phyloP scores from a whole-genome alignment of 805 yeast genomes.

The Lipomyces spencermartinsiae region DNA sequence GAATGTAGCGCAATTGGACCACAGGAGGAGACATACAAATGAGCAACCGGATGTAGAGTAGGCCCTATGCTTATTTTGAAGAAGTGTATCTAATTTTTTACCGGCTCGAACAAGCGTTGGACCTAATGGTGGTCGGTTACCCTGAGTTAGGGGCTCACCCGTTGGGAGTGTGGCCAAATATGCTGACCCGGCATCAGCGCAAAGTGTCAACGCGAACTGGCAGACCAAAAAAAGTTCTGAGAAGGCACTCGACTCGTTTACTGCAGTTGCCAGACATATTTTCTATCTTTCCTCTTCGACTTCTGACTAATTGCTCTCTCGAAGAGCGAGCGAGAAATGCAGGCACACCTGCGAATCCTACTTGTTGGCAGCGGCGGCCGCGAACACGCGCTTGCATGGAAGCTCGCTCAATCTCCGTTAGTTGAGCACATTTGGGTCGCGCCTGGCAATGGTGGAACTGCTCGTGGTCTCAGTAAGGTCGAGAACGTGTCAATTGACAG shows the following conservation, averaged over 20 bases:
- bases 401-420: conserved; percentile 74
- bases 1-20: not conserved
- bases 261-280: not conserved
- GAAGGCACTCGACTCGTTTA: not conserved
- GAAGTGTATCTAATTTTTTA: not conserved
- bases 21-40: not conserved
- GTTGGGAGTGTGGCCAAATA: not conserved
- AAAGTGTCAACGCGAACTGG: not conserved
- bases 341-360: conserved; percentile 52
- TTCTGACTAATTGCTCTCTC: conserved; percentile 5
- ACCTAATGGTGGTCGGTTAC: not conserved
- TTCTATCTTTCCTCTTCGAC: conserved; percentile 7
- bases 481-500: conserved; percentile 74
- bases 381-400: conserved; percentile 97
- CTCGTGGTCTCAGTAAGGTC: conserved; percentile 59
- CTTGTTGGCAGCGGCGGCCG: conserved; percentile 98
- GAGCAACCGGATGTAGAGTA: not conserved
- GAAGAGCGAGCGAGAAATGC: not conserved
- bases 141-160: not conserved
- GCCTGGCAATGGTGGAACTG: conserved; percentile 90
- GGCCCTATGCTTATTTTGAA: not conserved
- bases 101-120: not conserved
- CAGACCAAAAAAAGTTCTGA: not conserved
- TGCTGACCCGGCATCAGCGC: conserved; percentile 2
- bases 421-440: conserved; percentile 84